phyloP scores from a whole-genome alignment of 1,284 basidiomycete genomes.

The Abortiporus biennis region DNA sequence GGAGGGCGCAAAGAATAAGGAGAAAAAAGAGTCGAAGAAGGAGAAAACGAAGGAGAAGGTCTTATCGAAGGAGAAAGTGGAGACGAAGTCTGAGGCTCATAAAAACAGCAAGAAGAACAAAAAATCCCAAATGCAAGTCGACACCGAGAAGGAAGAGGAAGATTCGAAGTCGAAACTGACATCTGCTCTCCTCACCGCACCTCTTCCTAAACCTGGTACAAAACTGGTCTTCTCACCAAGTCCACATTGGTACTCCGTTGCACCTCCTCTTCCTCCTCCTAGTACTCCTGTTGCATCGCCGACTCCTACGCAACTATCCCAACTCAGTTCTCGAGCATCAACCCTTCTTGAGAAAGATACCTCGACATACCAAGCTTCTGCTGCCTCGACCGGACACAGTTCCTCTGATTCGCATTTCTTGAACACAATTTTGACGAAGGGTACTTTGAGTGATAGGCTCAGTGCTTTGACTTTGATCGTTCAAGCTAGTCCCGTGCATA shows the following conservation, averaged over 20 bases:
- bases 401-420: constrained; percentile 78
- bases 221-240: constrained; percentile 39
- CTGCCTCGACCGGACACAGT: constrained; percentile 30
- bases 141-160: constrained; percentile 5
- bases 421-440: constrained; percentile 76
- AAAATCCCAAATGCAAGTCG: constrained; percentile 2
- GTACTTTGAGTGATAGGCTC: constrained; percentile 91
- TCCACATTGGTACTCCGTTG: constrained; percentile 54
- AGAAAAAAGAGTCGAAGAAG: not conserved
- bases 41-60: constrained; percentile 2
- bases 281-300: constrained; percentile 24
- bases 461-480: constrained; percentile 90
- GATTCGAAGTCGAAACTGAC: constrained; percentile 5
- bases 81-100: constrained; percentile 1
- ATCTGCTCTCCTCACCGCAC: not conserved
- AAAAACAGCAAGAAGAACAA: not conserved
- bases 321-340: constrained; percentile 43
- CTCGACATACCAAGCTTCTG: constrained; percentile 36
- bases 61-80: not conserved
- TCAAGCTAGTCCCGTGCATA: constrained; percentile 89
- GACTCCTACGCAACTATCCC: constrained; percentile 37
- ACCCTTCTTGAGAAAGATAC: constrained; percentile 47
- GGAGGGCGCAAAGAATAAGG: not conserved
- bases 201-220: not conserved
- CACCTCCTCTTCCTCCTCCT: constrained; percentile 26